phyloP scores from a whole-genome alignment of 2,329 filamentous ascomycete genomes.

The Penicillium sp. region DNA sequence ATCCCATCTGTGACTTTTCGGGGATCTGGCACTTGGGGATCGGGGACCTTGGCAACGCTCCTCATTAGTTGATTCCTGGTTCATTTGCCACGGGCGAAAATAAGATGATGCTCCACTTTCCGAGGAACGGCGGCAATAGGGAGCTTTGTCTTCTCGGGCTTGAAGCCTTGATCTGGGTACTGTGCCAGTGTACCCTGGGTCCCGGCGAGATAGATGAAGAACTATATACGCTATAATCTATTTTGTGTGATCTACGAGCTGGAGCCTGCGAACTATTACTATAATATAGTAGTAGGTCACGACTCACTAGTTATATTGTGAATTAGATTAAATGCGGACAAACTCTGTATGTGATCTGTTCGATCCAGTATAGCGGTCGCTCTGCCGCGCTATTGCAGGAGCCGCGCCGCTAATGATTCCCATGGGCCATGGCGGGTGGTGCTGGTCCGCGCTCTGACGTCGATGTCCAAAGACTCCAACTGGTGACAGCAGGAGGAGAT shows the following conservation, averaged over 20 bases:
- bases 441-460: slow-evolving; percentile 33
- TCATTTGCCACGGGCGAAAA: slow-evolving; percentile 1
- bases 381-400: slow-evolving; percentile 30
- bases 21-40: slow-evolving; percentile 3
- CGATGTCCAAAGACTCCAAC: slow-evolving; percentile 19
- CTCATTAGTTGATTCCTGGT: neutral
- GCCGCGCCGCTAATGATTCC: slow-evolving; percentile 28
- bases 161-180: neutral
- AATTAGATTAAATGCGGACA: neutral
- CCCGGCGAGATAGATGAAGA: neutral
- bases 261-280: neutral
- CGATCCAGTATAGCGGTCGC: slow-evolving; percentile 15
- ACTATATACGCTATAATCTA: neutral
- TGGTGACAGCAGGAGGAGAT: slow-evolving; percentile 2
- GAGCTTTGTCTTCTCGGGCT: neutral
- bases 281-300: neutral
- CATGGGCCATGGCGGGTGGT: slow-evolving; percentile 16
- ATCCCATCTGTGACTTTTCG: neutral
- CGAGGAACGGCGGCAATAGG: neutral
- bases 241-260: neutral
- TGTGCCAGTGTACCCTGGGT: neutral
- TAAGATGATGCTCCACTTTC: neutral
- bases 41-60: slow-evolving; percentile 1
- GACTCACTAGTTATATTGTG: neutral
- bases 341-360: slow-evolving; percentile 27